Conservation (phyloP, 306 rosid genomes). For the Macrotyloma uniflorum region DNA sequence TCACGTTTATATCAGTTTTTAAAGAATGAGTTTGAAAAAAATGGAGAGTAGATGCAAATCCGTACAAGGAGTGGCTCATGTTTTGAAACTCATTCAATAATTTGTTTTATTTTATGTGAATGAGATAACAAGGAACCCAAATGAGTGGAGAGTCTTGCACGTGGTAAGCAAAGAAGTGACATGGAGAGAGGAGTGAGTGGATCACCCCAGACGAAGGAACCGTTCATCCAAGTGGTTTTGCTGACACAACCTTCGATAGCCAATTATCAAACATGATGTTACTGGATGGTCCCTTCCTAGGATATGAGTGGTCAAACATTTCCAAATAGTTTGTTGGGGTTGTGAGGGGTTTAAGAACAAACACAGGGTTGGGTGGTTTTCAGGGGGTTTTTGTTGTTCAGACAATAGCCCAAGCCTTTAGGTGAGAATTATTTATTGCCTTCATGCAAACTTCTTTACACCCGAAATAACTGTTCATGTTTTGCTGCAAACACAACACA, state of each 20-base stretch:
- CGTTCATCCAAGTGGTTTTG: conserved; percentile 55
- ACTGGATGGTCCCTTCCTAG: conserved; percentile 41
- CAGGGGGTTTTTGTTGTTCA: conserved; percentile 57
- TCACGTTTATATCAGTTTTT: neutral
- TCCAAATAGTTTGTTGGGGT: conserved; percentile 44
- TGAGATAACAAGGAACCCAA: conserved; percentile 54
- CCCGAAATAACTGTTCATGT: neutral
- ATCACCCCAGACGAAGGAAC: conserved; percentile 60
- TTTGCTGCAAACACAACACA: conserved; percentile 6
- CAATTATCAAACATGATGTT: conserved; percentile 41
- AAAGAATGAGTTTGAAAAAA: neutral
- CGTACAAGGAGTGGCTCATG: neutral
- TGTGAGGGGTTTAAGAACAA: conserved; percentile 68
- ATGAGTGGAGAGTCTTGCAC: conserved; percentile 58
- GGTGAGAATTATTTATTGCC: conserved; percentile 41
- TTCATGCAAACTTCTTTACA: neutral
- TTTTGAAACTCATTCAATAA: conserved; percentile 30
- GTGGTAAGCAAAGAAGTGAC: conserved; percentile 49
- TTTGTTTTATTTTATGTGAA: conserved; percentile 36
- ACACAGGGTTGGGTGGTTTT: conserved; percentile 48
- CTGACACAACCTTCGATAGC: conserved; percentile 43
- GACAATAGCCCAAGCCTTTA: conserved; percentile 47
- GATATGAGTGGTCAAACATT: conserved; percentile 53
- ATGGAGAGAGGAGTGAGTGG: conserved; percentile 52
- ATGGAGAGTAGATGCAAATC: neutral